phyloP scores from a whole-genome alignment of 2,329 filamentous ascomycete genomes.

The Plectosphaerella plurivora region DNA sequence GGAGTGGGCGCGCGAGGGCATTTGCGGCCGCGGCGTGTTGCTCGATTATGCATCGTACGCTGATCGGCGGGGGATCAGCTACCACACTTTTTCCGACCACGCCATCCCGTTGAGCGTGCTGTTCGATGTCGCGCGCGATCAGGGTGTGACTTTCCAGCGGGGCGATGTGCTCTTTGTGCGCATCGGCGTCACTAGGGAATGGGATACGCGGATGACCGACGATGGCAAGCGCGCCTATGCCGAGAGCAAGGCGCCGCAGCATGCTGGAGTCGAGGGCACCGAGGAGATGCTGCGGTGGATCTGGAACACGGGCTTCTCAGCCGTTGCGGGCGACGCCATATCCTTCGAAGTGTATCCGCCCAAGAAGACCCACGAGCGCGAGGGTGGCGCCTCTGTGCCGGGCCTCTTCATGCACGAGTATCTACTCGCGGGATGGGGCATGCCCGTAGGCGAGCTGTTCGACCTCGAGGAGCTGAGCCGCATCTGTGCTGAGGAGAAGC shows the following conservation, averaged over 20 bases:
- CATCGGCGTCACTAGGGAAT: slow-evolving; percentile 24
- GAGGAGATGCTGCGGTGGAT: slow-evolving; percentile 36
- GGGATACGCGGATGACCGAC: slow-evolving; percentile 19
- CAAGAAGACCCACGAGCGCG: slow-evolving; percentile 23
- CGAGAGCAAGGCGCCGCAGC: slow-evolving; percentile 21
- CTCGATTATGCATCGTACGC: slow-evolving; percentile 46
- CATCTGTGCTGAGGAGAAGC: slow-evolving; percentile 46
- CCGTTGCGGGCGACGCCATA: slow-evolving; percentile 38
- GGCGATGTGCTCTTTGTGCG: slow-evolving; percentile 49
- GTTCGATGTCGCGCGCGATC: slow-evolving; percentile 29
- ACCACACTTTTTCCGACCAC: slow-evolving; percentile 34
- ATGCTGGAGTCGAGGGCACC: slow-evolving; percentile 34
- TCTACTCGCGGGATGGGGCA: slow-evolving; percentile 42
- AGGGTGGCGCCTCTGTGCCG: slow-evolving; percentile 5
- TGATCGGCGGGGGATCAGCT: slow-evolving; percentile 28
- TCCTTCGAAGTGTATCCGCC: slow-evolving; percentile 37
- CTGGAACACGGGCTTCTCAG: slow-evolving; percentile 40
- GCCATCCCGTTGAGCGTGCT: slow-evolving; percentile 23
- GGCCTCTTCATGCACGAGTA: slow-evolving; percentile 38
- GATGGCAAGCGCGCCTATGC: slow-evolving; percentile 45
- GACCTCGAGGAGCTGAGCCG: slow-evolving; percentile 28
- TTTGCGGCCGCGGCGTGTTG: slow-evolving; percentile 44
- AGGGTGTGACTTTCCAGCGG: slow-evolving; percentile 34
- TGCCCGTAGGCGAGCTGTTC: slow-evolving; percentile 33
- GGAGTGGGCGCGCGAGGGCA: slow-evolving; percentile 42